phyloP scores from a whole-genome alignment of 1,284 basidiomycete species.

The Heterobasidion annosum region DNA sequence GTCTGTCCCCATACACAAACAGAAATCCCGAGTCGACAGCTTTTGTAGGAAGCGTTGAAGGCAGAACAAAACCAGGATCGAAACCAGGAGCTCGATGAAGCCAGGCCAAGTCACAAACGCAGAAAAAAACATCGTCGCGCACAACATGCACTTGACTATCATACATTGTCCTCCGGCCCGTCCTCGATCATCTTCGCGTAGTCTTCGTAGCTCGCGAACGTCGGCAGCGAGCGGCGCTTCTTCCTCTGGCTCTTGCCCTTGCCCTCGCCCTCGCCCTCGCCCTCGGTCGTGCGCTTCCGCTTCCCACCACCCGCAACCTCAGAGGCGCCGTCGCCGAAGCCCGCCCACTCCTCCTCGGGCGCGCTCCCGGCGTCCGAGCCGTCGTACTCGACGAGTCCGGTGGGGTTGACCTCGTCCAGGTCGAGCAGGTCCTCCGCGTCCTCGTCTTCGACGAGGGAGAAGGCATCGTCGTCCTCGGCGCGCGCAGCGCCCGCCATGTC shows the following conservation, averaged over 20 bases:
- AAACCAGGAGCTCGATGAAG: neutral
- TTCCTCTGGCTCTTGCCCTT: conserved; percentile 51
- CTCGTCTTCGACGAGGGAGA: conserved; percentile 57
- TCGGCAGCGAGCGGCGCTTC: conserved; percentile 69
- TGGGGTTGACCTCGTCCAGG: conserved; percentile 37
- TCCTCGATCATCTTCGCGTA: conserved; percentile 92
- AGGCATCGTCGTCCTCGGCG: conserved; percentile 26
- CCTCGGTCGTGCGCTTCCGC: conserved; percentile 32
- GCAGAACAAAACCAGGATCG: too few relatives aligned
- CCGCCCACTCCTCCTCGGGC: conserved; percentile 43
- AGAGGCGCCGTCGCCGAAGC: conserved; percentile 25
- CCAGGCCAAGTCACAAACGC: neutral
- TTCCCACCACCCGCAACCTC: conserved; percentile 23
- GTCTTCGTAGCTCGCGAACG: conserved; percentile 93
- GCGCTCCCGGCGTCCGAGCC: conserved; percentile 32
- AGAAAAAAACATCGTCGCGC: neutral
- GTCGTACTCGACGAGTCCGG: conserved; percentile 52
- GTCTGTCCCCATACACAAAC: too few relatives aligned
- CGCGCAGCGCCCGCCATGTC: conserved; percentile 23
- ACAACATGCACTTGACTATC: neutral
- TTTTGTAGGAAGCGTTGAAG: too few relatives aligned
- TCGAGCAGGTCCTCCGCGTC: conserved; percentile 62
- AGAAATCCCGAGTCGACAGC: too few relatives aligned
- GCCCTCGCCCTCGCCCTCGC: conserved; percentile 30
- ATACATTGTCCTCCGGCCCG: conserved; percentile 66